Base-by-base conservation (phyloP, 768 basidiomycete species). In the Kwoniella mangroviensis region DNA sequence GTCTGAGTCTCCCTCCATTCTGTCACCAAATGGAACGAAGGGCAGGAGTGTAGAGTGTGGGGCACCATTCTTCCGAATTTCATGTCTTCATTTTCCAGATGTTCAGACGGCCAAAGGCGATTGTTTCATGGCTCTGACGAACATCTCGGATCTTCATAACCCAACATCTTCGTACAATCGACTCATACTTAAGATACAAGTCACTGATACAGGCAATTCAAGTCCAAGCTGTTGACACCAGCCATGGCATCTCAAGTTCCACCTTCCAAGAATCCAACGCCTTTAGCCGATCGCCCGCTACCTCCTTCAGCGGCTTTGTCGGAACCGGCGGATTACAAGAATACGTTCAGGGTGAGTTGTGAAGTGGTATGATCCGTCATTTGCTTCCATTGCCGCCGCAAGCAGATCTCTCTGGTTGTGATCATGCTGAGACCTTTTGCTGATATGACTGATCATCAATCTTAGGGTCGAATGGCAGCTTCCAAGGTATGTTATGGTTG, bases 161-260 rank as follows among this genome's bases (percentile, higher is more conserved):
- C 9, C 4, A 34, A 34, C 34, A 7, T 34, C 34, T 34, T 34
- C 34, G 34, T 34, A 34, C 9, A 5, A 34, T 34, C 34, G 9
- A 34, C 34, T 34, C 34, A 7, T 34, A 34, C 34, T 34, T 34
- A 1, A 34, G 34, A 34, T 34, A 34, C 34, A 34, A 34, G 34
- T 7, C 6, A 34, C 34, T 7, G 34, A 34, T 34, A 6, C 34
- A 34, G 34, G 34, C 6, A 34, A 7, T 7, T 6, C 34, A 7
- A 34, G 1, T 34, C 34, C 34, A 34, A 34, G 34, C 9, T 3
- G 6, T 34, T 34, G 4, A 58, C 13, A 26, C 40, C 56, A 28
- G 57, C 54, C 4, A 80, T 80, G 79, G 76, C 74, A 3, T 71
- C 79, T 13, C 82, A 79, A 69, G 82, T 83, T 15, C 80, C 80